Evolutionary conservation across 495 filamentous ascomycete genomes (phyloP), one percentile per base, ranked within the genome.

Genomic region (Penicillium samsonianum): DNA sequence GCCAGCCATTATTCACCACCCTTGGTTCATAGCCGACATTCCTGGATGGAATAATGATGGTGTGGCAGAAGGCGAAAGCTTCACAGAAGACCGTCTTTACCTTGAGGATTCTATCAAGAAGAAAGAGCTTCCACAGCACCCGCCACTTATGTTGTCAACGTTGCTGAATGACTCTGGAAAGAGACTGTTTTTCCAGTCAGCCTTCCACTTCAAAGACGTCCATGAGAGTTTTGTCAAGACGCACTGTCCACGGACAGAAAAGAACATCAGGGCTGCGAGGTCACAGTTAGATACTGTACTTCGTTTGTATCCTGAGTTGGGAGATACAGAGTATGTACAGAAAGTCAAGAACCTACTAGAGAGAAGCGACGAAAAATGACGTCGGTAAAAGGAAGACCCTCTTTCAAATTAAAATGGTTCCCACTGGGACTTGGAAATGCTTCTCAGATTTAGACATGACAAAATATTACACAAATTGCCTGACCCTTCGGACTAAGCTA

Each of bases 261-360:
- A 52, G 6, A 65, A 65, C 28, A 52, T 53, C 37, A 48, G 14
- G 33, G 63, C 57, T 44, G 60, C 53, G 17, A 58, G 9, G 31
- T 31, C 20, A 49, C 59, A 65, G 17, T 26, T 65, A 26, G 57
- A 60, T 30, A 30, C 38, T 19, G 59, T 60, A 38, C 53, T 65
- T 55, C 5, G 30, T 43, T 58, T 65, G 20, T 62, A 65, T 58
- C 60, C 60, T 49, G 57, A 60, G 35, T 48, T 65, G 48, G 40
- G 11, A 37, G 56, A 28, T 31, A 35, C n/a, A n/a, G n/a, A n/a
- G n/a, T n/a, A n/a, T n/a, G n/a, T n/a, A n/a, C n/a, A n/a, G n/a
- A n/a, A n/a, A n/a, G n/a, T n/a, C n/a, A n/a, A n/a, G n/a, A n/a
- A n/a, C n/a, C n/a, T n/a, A n/a, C n/a, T n/a, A n/a, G n/a, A n/a